These are phyloP conservation scores for Bryopsis sp. DNA, from an alignment of 139 green algal genomes.

Conservation along the genomic window DNA sequence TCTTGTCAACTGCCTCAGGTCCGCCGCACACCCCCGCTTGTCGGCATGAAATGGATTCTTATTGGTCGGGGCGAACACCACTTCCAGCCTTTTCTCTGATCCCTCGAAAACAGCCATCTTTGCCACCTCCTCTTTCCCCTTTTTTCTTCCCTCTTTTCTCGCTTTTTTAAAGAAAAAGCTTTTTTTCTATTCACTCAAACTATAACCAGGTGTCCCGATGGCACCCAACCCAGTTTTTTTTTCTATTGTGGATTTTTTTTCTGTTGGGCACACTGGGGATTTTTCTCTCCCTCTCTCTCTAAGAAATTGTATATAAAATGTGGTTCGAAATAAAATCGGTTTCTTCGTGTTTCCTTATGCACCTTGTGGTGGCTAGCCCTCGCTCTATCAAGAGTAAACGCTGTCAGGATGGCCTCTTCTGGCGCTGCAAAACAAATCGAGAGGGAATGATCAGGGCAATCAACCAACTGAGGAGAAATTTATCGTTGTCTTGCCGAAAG, in stretches of 20 bases:
- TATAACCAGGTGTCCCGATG: too few relatives aligned
- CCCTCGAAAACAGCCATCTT: slow-evolving; percentile 86
- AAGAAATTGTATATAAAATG: too few relatives aligned
- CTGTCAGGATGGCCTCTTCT: slow-evolving; percentile 54
- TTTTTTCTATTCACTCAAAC: too few relatives aligned
- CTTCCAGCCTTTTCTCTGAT: slow-evolving; percentile 87
- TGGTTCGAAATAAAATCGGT: slow-evolving; percentile 28
- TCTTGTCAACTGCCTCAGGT: slow-evolving; percentile 60
- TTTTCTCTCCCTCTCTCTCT: too few relatives aligned
- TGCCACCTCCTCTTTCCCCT: too few relatives aligned
- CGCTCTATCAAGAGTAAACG: background rate
- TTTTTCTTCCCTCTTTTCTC: too few relatives aligned
- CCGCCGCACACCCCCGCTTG: too few relatives aligned
- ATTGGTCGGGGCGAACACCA: slow-evolving; percentile 57
- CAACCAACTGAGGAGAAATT: background rate
- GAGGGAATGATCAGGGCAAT: background rate
- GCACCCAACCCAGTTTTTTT: too few relatives aligned
- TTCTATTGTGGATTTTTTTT: too few relatives aligned
- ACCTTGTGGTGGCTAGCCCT: background rate
- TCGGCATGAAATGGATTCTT: slow-evolving; percentile 18
- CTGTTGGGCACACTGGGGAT: too few relatives aligned
- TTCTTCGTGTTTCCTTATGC: background rate
- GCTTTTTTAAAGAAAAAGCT: too few relatives aligned
- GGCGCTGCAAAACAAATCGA: slow-evolving; percentile 29
- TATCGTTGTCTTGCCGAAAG: background rate